A percentile compares a stretch with the other conserved stretches of the same genome.
phyloP scores from a whole-genome alignment of 169 alveolate species.

The Sarcocystis neurona region DNA sequence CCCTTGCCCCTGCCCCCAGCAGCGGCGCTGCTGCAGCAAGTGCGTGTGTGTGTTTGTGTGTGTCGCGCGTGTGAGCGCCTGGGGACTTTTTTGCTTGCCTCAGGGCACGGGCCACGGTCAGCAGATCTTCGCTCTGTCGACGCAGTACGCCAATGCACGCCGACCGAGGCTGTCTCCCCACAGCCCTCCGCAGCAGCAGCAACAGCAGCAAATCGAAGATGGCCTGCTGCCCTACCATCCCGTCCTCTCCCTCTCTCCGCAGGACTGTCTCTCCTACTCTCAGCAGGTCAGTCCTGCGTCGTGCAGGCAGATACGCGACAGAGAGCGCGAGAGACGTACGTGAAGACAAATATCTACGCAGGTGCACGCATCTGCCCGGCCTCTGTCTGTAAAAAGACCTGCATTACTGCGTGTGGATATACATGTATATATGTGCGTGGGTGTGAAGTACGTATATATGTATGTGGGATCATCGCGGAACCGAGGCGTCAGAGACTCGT shows the following conservation, averaged over 20 bases:
- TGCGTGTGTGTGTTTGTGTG: too few relatives aligned
- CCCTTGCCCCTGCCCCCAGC: too few relatives aligned
- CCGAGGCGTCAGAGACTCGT: too few relatives aligned
- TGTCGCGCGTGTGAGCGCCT: too few relatives aligned
- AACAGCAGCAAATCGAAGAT: slow-evolving; percentile 29
- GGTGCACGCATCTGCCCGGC: not conserved
- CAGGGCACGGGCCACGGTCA: too few relatives aligned
- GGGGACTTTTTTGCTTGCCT: too few relatives aligned
- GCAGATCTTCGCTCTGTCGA: slow-evolving; percentile 47
- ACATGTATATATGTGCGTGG: too few relatives aligned
- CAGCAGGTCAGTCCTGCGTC: slow-evolving; percentile 31
- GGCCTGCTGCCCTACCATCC: slow-evolving; percentile 51
- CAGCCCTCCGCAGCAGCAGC: slow-evolving; percentile 5
- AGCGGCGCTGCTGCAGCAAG: too few relatives aligned
- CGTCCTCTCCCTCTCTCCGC: slow-evolving; percentile 32
- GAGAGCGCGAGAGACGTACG: not conserved
- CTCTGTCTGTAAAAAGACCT: not conserved
- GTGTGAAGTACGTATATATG: too few relatives aligned
- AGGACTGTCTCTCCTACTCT: slow-evolving; percentile 39
- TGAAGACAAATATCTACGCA: not conserved
- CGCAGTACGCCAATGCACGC: slow-evolving; percentile 54
- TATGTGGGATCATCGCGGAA: too few relatives aligned
- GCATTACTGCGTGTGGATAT: too few relatives aligned
- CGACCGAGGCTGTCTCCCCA: slow-evolving; percentile 21
- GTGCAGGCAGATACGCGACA: not conserved